phyloP scores from a whole-genome alignment of 352 stramenopile species.

The Aphanomyces invadans region DNA sequence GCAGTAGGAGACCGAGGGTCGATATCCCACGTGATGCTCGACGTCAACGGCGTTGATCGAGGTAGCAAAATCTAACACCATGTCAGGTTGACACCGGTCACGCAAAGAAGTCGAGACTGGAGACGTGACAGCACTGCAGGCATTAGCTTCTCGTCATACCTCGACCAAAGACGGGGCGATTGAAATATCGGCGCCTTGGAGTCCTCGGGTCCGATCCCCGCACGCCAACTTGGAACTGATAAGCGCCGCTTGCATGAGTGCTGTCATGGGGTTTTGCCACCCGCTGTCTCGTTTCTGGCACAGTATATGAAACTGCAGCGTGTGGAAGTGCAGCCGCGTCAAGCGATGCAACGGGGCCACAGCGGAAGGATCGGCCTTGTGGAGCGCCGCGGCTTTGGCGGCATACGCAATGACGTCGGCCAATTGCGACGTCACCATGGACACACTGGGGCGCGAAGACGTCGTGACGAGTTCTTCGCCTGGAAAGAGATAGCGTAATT shows the following conservation, averaged over 20 bases:
- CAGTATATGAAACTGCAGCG: conserved; percentile 79
- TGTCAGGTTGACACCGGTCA: conserved; percentile 31
- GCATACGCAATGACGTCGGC: conserved; percentile 56
- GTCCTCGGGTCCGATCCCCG: conserved; percentile 37
- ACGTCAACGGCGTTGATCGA: conserved; percentile 16
- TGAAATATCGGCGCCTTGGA: conserved; percentile 51
- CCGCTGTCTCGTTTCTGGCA: conserved; percentile 55
- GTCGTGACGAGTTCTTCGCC: conserved; percentile 59
- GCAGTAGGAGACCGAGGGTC: conserved; percentile 60
- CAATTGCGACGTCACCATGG: conserved; percentile 63
- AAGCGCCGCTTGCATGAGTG: conserved; percentile 63
- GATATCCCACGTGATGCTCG: conserved; percentile 28
- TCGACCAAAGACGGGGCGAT: conserved; percentile 66
- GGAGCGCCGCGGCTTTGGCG: conserved; percentile 30
- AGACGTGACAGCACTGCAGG: neutral
- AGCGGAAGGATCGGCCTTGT: conserved; percentile 25
- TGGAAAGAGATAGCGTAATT: neutral
- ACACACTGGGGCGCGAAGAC: conserved; percentile 61
- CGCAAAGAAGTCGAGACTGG: neutral
- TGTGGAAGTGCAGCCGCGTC: conserved; percentile 77
- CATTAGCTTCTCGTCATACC: conserved; percentile 22
- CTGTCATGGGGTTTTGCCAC: conserved; percentile 61
- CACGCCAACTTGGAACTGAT: conserved; percentile 80
- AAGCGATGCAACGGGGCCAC: conserved; percentile 49
- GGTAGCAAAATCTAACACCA: conserved; percentile 35